These are phyloP conservation scores for Xylaria multiplex DNA, from an alignment of 2,329 filamentous ascomycete genomes.

Conservation along the genomic window DNA sequence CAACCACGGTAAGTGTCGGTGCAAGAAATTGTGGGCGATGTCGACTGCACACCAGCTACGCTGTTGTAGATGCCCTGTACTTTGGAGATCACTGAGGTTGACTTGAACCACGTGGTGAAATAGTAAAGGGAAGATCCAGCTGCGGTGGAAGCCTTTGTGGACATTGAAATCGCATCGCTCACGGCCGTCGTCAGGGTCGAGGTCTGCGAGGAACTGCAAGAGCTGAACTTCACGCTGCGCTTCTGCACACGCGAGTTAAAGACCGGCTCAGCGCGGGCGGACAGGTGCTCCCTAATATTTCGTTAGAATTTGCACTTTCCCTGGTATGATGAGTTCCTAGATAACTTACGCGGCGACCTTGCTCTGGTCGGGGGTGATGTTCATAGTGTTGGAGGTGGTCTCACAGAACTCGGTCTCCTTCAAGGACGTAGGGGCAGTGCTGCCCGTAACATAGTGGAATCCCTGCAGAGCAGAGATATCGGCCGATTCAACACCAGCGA, in stretches of 20 bases:
- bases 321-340: background rate
- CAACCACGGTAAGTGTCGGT: constrained; percentile 34
- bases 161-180: constrained; percentile 35
- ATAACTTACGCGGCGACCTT: constrained; percentile 34
- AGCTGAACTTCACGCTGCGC: constrained; percentile 35
- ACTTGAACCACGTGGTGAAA: constrained; percentile 39
- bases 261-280: constrained; percentile 24
- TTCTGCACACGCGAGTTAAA: constrained; percentile 39
- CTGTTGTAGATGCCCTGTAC: constrained; percentile 36
- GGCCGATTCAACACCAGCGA: constrained; percentile 33
- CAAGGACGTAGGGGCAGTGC: constrained; percentile 33
- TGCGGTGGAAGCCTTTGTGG: constrained; percentile 29
- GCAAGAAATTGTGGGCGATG: constrained; percentile 38
- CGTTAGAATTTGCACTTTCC: constrained; percentile 16
- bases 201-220: constrained; percentile 34
- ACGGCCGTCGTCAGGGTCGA: constrained; percentile 31
- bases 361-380: constrained; percentile 35
- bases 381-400: constrained; percentile 33
- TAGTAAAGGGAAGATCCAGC: constrained; percentile 27
- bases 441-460: constrained; percentile 39
- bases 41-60: constrained; percentile 34
- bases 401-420: constrained; percentile 35
- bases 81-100: constrained; percentile 28
- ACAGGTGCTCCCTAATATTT: constrained; percentile 31
- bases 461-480: constrained; percentile 36